phyloP scores from a whole-genome alignment of 2,329 filamentous ascomycete species.

The Elsinoe necatrix region DNA sequence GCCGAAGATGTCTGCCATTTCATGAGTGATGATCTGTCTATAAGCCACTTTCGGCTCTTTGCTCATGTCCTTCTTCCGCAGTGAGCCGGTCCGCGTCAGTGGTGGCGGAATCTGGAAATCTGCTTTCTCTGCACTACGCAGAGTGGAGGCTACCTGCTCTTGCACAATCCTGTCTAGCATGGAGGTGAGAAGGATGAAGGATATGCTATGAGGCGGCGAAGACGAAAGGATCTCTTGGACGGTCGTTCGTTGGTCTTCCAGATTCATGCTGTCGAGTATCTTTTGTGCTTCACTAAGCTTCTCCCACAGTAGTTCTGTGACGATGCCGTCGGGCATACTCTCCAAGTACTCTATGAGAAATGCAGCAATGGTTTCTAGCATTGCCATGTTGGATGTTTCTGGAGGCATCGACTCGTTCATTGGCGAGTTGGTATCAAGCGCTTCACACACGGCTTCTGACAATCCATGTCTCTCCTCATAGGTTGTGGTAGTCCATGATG shows the following conservation, averaged over 20 bases:
- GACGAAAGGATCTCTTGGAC: conserved; percentile 67
- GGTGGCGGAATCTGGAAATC: conserved; percentile 23
- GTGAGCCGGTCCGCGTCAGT: conserved; percentile 24
- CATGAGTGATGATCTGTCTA: conserved; percentile 51
- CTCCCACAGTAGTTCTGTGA: conserved; percentile 62
- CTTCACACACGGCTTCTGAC: conserved; percentile 45
- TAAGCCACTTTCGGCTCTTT: conserved; percentile 45
- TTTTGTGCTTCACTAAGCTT: conserved; percentile 53
- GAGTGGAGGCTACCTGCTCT: conserved; percentile 39
- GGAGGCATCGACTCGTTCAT: conserved; percentile 55
- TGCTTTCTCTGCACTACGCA: conserved; percentile 20
- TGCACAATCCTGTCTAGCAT: conserved; percentile 57
- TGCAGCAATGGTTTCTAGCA: conserved; percentile 66
- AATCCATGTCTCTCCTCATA: conserved; percentile 36
- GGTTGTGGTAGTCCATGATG: conserved; percentile 40
- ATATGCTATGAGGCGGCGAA: conserved; percentile 72
- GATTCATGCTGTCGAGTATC: conserved; percentile 39
- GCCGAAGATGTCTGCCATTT: conserved; percentile 59
- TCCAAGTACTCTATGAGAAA: conserved; percentile 65
- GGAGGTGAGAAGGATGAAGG: conserved; percentile 77
- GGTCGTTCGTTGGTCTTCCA: conserved; percentile 50
- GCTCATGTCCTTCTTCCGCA: conserved; percentile 32
- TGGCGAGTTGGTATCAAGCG: conserved; percentile 61
- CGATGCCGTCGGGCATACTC: conserved; percentile 69
- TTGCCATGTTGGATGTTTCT: conserved; percentile 55